Conservation (phyloP, 2,329 filamentous ascomycete species). For the Sporothrix dimorphospora region DNA sequence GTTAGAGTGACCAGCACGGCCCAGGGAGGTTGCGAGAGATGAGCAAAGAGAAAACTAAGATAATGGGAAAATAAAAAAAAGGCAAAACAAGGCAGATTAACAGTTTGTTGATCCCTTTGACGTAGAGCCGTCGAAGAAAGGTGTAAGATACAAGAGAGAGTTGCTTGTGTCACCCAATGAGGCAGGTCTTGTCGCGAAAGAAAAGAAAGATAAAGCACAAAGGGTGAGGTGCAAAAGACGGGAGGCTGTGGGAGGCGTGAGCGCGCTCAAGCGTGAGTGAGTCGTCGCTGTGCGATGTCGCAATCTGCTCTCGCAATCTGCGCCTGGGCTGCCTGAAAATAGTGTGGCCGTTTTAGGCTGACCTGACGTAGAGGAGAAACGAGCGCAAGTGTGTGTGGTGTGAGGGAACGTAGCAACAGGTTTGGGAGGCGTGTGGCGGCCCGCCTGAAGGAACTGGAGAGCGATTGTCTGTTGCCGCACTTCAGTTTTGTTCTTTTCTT, state of each 20-base stretch:
- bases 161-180: background rate
- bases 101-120: background rate
- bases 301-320: constrained; percentile 18
- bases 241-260: background rate
- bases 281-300: constrained; percentile 20
- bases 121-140: background rate
- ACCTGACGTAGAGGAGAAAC: background rate
- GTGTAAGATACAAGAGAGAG: background rate
- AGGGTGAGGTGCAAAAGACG: background rate
- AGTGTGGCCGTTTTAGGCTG: constrained; percentile 16
- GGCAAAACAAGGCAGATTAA: constrained; percentile 8
- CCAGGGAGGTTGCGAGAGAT: background rate
- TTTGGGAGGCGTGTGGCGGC: background rate
- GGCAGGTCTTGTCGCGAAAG: constrained; percentile 15
- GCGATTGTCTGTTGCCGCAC: background rate
- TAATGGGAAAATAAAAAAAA: background rate
- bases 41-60: background rate
- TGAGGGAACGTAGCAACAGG: background rate
- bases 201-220: constrained; percentile 4
- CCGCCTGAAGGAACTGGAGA: background rate
- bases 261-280: background rate
- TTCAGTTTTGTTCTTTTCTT: background rate
- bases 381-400: background rate
- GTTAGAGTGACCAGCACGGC: constrained; percentile 11
- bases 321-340: background rate